Percentiles rank a stretch among this genome's conserved stretches.
Conservation (phyloP, 2,329 filamentous ascomycete genomes). For the Dothistroma septosporum region DNA sequence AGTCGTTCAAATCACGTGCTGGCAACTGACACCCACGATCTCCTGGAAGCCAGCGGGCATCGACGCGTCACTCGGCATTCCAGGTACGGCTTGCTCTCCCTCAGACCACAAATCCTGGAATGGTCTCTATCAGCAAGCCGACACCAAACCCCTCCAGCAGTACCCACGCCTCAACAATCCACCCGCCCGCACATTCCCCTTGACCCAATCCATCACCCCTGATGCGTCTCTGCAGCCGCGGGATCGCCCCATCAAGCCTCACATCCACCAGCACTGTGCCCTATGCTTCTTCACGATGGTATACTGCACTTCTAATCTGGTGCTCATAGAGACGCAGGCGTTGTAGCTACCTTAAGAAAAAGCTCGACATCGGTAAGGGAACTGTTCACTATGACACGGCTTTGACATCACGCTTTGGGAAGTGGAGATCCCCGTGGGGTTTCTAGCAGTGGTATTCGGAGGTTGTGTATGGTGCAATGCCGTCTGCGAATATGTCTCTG, state of each 20-base stretch:
- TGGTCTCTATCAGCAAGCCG: slow-evolving; percentile 6
- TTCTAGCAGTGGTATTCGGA: slow-evolving; percentile 17
- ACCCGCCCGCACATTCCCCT: slow-evolving; percentile 8
- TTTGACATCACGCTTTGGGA: slow-evolving; percentile 9
- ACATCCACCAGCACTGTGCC: slow-evolving; percentile 10
- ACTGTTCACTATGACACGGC: slow-evolving; percentile 11
- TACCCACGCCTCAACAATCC: slow-evolving; percentile 10
- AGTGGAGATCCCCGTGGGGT: slow-evolving; percentile 13
- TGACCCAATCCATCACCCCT: slow-evolving; percentile 11
- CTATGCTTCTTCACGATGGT: slow-evolving; percentile 15
- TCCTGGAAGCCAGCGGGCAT: slow-evolving; percentile 20
- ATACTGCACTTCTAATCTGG: slow-evolving; percentile 12
- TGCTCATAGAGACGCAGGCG: slow-evolving; percentile 12
- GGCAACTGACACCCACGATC: slow-evolving; percentile 49
- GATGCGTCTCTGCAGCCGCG: slow-evolving; percentile 15
- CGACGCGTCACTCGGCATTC: slow-evolving; percentile 12
- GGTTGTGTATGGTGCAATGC: slow-evolving; percentile 14
- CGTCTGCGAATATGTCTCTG: slow-evolving; percentile 17
- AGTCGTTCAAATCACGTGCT: slow-evolving; percentile 55
- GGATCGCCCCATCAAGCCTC: slow-evolving; percentile 10
- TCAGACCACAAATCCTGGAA: slow-evolving; percentile 12
- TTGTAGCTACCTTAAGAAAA: slow-evolving; percentile 14
- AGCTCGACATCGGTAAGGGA: slow-evolving; percentile 7
- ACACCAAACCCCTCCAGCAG: slow-evolving; percentile 9
- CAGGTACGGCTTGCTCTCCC: slow-evolving; percentile 5